A percentile compares a stretch with the other conserved stretches of the same genome.
Evolutionary conservation across 129 eudicot species (phyloP).

Genomic region (Pulicaria dysenterica): DNA sequence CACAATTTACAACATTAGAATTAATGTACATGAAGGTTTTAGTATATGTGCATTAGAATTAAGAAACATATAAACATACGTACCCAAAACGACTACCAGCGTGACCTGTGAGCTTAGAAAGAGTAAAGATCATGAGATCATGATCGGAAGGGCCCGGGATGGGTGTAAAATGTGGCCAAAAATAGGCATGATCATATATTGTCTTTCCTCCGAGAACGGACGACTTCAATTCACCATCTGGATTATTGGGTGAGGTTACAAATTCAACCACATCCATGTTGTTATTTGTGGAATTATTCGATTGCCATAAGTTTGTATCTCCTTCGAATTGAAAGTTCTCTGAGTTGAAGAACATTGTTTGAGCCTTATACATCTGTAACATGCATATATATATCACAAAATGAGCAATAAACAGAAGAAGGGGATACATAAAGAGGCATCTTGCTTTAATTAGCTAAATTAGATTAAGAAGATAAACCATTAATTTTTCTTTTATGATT

Average conservation of each 20-base stretch:
- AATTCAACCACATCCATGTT: constrained; percentile 50
- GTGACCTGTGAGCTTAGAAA: constrained; percentile 79
- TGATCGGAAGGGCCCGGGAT: constrained; percentile 68
- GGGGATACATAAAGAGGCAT: background rate
- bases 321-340: constrained; percentile 39
- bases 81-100: constrained; percentile 77
- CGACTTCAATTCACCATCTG: constrained; percentile 53
- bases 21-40: background rate
- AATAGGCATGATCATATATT: constrained; percentile 64
- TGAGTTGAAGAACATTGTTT: constrained; percentile 45
- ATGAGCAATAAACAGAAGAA: background rate
- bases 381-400: background rate
- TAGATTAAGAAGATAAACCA: too few species aligned
- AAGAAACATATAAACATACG: background rate
- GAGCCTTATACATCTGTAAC: constrained; percentile 42
- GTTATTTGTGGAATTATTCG: constrained; percentile 10
- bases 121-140: constrained; percentile 66
- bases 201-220: constrained; percentile 43
- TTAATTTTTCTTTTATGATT: background rate
- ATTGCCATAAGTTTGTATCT: constrained; percentile 40
- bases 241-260: constrained; percentile 81
- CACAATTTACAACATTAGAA: too few species aligned
- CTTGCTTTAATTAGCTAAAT: too few species aligned
- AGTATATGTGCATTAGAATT: background rate
- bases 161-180: constrained; percentile 80